Evolutionary conservation across 2,329 filamentous ascomycete genomes (phyloP), one percentile per base, ranked within the genome.

Genomic region (Fusarium xylarioides): DNA sequence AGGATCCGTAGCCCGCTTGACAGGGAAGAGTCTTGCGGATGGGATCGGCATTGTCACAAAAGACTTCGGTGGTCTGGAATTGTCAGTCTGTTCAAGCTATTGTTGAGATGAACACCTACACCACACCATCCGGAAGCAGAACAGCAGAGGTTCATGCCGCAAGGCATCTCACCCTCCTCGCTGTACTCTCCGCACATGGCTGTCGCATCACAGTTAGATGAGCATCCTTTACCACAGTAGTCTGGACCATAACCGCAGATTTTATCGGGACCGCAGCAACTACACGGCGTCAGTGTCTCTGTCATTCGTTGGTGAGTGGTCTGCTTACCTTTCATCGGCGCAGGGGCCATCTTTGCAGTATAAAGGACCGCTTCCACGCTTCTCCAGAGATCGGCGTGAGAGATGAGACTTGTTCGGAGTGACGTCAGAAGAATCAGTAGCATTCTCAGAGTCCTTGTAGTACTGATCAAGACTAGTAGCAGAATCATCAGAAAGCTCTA

Each of bases 141-240:
- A 8, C 64, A 67, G 40, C 60, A 67, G 14, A 67, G 60, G 5
- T 65, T 67, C 64, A 67, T 67, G 1, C 64, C 64, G 0, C 60
- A 67, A n/a, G 64, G 64, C 53, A 65, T 59, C 2, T 67, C 64
- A 11, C 53, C 64, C 2, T 53, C 46, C 11, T 67, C 64, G 26
- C 60, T 67, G n/a, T 47, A 65, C 14, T 67, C 60, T 42, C 64
- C 60, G 21, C 64, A 67, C 64, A 67, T 65, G 2, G 64, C 64
- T 0, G 2, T 65, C 5, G 61, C 60, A 26, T 65, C 46, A 5
- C 64, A 67, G 64, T 28, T 69, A 28, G 66, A 80, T 79, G 4
- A 73, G 73, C 3, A 40, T 5, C 64, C 64, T 1, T 35, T 7
- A 10, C 44, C 60, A 26, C 64, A 67, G 10, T 28, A 67, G 11